Evolutionary conservation across 352 stramenopile species (phyloP).

Genomic region (Pythium utonaiense): DNA sequence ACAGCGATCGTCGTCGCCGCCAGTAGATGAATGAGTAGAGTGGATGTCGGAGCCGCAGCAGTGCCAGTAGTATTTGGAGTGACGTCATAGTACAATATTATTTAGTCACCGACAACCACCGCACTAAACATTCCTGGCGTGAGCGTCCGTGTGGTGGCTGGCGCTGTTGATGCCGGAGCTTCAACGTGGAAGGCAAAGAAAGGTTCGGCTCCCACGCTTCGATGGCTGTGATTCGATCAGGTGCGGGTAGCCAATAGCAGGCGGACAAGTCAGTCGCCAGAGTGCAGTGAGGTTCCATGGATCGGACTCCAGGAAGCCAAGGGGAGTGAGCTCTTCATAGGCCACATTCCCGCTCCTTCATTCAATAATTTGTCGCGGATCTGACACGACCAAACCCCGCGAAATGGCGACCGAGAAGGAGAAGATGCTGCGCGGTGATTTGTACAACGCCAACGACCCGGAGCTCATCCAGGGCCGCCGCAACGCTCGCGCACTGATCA

Average conservation of each 20-base stretch:
- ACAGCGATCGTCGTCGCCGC: not conserved
- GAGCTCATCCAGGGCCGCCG: constrained; percentile 41
- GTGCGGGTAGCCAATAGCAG: constrained; percentile 11
- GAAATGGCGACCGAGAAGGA: constrained; percentile 35
- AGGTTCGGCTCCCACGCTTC: not conserved
- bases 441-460: constrained; percentile 42
- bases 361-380: not conserved
- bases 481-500: constrained; percentile 30
- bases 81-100: too few relatives aligned
- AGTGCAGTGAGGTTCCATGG: too few relatives aligned
- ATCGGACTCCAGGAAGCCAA: too few relatives aligned
- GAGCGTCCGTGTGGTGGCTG: not conserved
- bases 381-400: not conserved
- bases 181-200: not conserved
- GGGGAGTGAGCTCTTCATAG: too few relatives aligned
- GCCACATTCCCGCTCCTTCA: too few relatives aligned
- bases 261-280: not conserved
- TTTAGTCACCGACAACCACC: too few relatives aligned
- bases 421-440: constrained; percentile 63
- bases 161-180: constrained; percentile 4
- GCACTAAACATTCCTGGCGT: constrained; percentile 4
- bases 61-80: not conserved
- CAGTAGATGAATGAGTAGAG: not conserved
- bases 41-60: not conserved
- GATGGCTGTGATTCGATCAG: too few relatives aligned